These are phyloP conservation scores for Chlamydomonas sphaeroides DNA, from an alignment of 139 green algal species.

Conservation along the genomic window DNA sequence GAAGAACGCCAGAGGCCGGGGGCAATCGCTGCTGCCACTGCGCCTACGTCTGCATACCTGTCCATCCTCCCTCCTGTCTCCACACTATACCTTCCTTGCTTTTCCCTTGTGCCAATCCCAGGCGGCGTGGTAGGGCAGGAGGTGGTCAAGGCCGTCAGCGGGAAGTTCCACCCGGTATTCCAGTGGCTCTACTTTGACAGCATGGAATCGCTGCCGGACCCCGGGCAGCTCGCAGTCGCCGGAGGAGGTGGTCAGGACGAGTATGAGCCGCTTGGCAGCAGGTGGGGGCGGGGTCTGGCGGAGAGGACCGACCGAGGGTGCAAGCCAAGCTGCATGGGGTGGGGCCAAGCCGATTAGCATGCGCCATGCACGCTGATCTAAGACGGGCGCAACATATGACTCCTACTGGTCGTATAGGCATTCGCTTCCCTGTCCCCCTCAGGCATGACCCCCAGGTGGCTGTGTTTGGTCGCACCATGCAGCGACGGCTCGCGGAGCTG, in stretches of 20 bases:
- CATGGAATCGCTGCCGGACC: slow-evolving; percentile 78
- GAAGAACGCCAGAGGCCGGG: too few species aligned
- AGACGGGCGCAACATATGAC: too few species aligned
- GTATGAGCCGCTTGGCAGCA: slow-evolving; percentile 60
- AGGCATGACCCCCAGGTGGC: slow-evolving; percentile 91
- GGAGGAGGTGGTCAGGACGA: slow-evolving; percentile 65
- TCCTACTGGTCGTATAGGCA: too few species aligned
- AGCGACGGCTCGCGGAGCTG: slow-evolving; percentile 75
- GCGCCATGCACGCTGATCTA: too few species aligned
- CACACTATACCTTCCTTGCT: neutral
- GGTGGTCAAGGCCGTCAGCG: slow-evolving; percentile 94
- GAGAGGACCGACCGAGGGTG: too few species aligned
- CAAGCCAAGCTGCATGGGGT: neutral
- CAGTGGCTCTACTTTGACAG: slow-evolving; percentile 96
- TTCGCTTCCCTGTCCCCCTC: neutral
- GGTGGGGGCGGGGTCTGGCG: too few species aligned
- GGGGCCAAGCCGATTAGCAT: too few species aligned
- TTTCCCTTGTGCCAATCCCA: neutral
- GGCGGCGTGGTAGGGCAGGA: slow-evolving; percentile 95
- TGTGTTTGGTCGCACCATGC: slow-evolving; percentile 86
- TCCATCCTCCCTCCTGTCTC: too few species aligned
- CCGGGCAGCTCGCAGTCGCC: slow-evolving; percentile 38
- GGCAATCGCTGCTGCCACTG: too few species aligned
- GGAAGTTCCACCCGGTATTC: slow-evolving; percentile 96
- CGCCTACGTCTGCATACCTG: too few species aligned